Evolutionary conservation across 2,329 filamentous ascomycete genomes (phyloP).

Genomic region (Incumbomyces delicatus): DNA sequence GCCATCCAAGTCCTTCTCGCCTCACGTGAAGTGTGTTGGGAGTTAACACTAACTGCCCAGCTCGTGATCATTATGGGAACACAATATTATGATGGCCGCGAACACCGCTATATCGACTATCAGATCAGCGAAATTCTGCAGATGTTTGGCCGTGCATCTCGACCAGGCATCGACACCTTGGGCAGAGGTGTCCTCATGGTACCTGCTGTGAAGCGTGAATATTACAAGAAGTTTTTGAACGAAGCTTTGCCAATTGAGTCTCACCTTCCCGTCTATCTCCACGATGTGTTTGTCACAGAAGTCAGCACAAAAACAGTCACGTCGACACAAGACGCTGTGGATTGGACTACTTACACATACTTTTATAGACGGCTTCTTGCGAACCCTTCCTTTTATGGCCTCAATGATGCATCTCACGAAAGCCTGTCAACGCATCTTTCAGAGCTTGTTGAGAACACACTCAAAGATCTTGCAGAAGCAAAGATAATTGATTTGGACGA

Average conservation of each 20-base stretch:
- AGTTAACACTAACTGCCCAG: constrained; percentile 77
- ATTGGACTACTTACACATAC: constrained; percentile 97
- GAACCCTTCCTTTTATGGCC: constrained; percentile 92
- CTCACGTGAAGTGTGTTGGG: constrained; percentile 90
- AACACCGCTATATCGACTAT: constrained; percentile 96
- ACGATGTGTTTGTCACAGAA: constrained; percentile 94
- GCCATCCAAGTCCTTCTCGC: constrained; percentile 78
- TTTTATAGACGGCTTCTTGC: constrained; percentile 91
- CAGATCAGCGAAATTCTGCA: constrained; percentile 87
- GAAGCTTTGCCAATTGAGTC: constrained; percentile 94
- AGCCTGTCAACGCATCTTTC: constrained; percentile 90
- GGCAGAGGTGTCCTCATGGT: constrained; percentile 94
- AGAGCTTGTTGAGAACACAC: constrained; percentile 82
- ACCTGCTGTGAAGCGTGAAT: constrained; percentile 85
- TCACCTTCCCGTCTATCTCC: constrained; percentile 79
- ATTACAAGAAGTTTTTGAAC: constrained; percentile 97
- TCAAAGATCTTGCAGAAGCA: constrained; percentile 82
- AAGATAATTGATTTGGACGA: constrained; percentile 95
- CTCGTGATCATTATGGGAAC: constrained; percentile 95
- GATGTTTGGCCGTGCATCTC: constrained; percentile 92
- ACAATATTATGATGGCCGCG: constrained; percentile 90
- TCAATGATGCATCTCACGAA: constrained; percentile 81
- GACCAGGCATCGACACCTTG: constrained; percentile 65
- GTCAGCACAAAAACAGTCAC: constrained; percentile 93
- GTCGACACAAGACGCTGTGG: constrained; percentile 92